phyloP scores from a whole-genome alignment of 2,329 filamentous ascomycete genomes.

The Byssothecium circinans region DNA sequence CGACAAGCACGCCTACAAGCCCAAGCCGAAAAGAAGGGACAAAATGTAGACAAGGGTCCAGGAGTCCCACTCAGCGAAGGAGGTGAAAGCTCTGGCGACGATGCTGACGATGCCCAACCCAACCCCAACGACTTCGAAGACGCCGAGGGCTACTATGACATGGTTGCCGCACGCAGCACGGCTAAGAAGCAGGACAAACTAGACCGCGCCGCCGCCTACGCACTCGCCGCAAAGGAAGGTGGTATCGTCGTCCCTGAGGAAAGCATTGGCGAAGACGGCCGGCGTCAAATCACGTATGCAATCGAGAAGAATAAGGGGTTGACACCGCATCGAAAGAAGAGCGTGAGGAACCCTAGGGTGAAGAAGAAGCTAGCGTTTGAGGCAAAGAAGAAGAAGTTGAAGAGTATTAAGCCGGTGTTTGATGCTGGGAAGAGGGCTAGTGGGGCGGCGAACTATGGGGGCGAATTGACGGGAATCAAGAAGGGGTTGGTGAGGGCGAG shows the following conservation, averaged over 20 bases:
- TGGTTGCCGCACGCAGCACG: constrained; percentile 70
- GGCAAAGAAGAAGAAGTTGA: constrained; percentile 95
- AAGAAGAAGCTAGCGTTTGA: constrained; percentile 98
- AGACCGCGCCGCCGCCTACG: constrained; percentile 61
- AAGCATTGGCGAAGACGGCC: constrained; percentile 77
- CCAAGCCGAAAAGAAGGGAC: constrained; percentile 83
- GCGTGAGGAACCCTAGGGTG: constrained; percentile 88
- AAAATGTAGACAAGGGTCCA: constrained; percentile 55
- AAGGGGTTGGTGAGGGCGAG: constrained; percentile 88
- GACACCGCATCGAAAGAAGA: constrained; percentile 87
- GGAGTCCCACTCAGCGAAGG: constrained; percentile 68
- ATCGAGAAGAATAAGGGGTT: constrained; percentile 99
- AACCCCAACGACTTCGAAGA: constrained; percentile 50
- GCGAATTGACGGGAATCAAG: constrained; percentile 95
- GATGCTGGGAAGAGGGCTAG: constrained; percentile 79
- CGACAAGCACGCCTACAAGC: constrained; percentile 81
- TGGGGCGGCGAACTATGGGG: constrained; percentile 68
- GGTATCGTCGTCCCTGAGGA: constrained; percentile 68
- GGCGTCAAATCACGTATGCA: constrained; percentile 64
- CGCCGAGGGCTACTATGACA: constrained; percentile 83
- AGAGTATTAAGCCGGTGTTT: constrained; percentile 81
- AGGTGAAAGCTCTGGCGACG: constrained; percentile 69
- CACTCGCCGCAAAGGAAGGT: constrained; percentile 57
- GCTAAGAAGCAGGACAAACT: constrained; percentile 74
- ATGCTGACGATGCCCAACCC: constrained; percentile 54